Base-by-base conservation (phyloP, 2,329 filamentous ascomycete species). In the Ceratocystis papillata region DNA sequence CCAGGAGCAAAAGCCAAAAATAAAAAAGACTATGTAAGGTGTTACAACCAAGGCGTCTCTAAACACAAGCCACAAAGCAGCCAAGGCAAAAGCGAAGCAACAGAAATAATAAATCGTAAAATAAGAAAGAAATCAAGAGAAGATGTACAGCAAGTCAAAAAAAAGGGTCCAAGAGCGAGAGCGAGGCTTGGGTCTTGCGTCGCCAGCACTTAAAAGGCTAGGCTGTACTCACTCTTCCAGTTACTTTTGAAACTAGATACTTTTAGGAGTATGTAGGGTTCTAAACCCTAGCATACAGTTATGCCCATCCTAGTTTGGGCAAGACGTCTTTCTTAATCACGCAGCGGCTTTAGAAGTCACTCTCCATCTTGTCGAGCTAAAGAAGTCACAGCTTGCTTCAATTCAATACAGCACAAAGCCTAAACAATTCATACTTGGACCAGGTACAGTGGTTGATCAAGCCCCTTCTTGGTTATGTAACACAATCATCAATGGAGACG, bases 141-240 rank as follows among this genome's bases (percentile, higher is more conserved):
- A 53, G 7, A 5, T 59, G 30, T 59, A 33, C 55, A 59, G n/a
- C 15, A 22, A 4, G 1, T 25, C 48, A 57, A 33, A 22, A n/a
- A 59, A 59, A 59, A 33, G 55, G 55, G 55, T 59, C 55, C 55
- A 59, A 37, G 55, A 59, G 55, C 28, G 10, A 53, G 37, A 53
- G 7, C 48, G 12, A 59, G 55, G 55, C 55, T 37, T 25, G 12
- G n/a, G 17, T 20, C n/a, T 53, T 53, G 48, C 5, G n/a, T 12
- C 28, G 28, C 30, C 30, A 37, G 55, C 37, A 15, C 28, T 30
- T 17, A 3, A 20, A n/a, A 59, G 55, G 55, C 55, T 17, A 59
- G 25, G 30, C 25, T 37, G 55, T 37, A n/a, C 55, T 33, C 5
- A 28, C 22, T 15, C 25, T 33, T 17, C 10, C 25, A 30, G 25